Evolutionary conservation across 306 rosid species (phyloP).

Genomic region (Gynostemma pentaphyllum): DNA sequence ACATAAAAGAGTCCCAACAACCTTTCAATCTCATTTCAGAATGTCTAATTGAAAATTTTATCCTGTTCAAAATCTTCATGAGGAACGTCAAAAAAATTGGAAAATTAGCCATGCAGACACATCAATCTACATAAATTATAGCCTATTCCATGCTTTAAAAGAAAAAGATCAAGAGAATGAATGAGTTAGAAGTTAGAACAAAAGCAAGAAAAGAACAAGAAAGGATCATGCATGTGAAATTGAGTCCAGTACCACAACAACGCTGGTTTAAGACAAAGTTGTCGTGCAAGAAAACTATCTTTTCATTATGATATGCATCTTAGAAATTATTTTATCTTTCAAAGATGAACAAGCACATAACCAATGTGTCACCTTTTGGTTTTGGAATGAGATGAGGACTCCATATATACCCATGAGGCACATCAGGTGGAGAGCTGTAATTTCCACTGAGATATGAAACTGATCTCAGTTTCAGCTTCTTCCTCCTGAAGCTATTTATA

Average conservation of each 20-base stretch:
- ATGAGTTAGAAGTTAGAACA: background rate
- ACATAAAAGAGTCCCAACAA: background rate
- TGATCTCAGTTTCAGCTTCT: constrained; percentile 60
- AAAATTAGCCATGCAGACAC: background rate
- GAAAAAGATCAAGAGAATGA: background rate
- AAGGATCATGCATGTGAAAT: background rate
- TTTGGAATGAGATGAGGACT: constrained; percentile 97
- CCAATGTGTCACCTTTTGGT: constrained; percentile 54
- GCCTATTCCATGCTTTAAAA: background rate
- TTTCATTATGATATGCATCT: background rate
- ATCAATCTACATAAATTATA: too few relatives aligned
- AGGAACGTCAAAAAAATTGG: background rate
- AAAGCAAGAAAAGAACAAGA: background rate
- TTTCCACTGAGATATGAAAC: constrained; percentile 65
- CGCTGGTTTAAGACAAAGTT: background rate
- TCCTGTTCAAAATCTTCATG: background rate
- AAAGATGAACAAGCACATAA: background rate
- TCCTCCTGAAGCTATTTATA: constrained; percentile 79
- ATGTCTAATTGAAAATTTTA: background rate
- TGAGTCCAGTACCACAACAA: background rate
- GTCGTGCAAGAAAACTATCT: background rate
- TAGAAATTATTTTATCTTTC: background rate
- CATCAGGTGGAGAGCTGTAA: constrained; percentile 37
- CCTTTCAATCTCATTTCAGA: background rate
- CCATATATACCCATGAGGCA: constrained; percentile 83